phyloP scores from a whole-genome alignment of 306 rosid genomes.

The Cyamopsis tetragonoloba region DNA sequence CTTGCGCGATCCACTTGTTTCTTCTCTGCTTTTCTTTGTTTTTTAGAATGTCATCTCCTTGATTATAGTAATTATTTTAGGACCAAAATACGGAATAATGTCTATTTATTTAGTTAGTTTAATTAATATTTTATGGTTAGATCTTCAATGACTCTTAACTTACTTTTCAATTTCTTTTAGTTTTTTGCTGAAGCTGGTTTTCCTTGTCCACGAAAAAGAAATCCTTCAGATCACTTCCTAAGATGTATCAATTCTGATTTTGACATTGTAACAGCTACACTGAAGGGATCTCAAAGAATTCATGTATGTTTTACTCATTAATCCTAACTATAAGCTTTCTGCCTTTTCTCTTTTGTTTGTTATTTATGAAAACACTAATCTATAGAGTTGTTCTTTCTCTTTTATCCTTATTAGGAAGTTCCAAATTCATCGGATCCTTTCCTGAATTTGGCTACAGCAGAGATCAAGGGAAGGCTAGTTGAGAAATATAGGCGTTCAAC shows the following conservation, averaged over 20 bases:
- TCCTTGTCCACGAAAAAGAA: slow-evolving; percentile 77
- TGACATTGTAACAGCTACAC: slow-evolving; percentile 68
- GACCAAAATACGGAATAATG: not conserved
- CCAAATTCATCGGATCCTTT: slow-evolving; percentile 79
- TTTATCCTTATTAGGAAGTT: slow-evolving; percentile 47
- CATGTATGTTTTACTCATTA: slow-evolving; percentile 38
- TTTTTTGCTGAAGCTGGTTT: slow-evolving; percentile 84
- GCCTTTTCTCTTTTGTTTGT: not conserved
- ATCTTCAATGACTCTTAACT: not conserved
- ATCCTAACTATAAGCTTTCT: not conserved
- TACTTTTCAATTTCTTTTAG: slow-evolving; percentile 27
- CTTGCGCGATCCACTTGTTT: not conserved
- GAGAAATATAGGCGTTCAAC: slow-evolving; percentile 72
- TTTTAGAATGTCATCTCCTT: not conserved
- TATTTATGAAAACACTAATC: not conserved
- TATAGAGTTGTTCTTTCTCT: not conserved
- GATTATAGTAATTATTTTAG: not conserved
- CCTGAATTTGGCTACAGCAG: slow-evolving; percentile 67
- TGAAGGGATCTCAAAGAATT: slow-evolving; percentile 79
- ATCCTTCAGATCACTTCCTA: slow-evolving; percentile 88
- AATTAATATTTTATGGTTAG: not conserved
- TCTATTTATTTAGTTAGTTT: not conserved
- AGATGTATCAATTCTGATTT: slow-evolving; percentile 83
- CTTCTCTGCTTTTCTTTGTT: not conserved
- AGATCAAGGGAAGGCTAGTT: slow-evolving; percentile 68